Base-by-base conservation (phyloP, 345 rosid species). In the Carallia pectinifolia region DNA sequence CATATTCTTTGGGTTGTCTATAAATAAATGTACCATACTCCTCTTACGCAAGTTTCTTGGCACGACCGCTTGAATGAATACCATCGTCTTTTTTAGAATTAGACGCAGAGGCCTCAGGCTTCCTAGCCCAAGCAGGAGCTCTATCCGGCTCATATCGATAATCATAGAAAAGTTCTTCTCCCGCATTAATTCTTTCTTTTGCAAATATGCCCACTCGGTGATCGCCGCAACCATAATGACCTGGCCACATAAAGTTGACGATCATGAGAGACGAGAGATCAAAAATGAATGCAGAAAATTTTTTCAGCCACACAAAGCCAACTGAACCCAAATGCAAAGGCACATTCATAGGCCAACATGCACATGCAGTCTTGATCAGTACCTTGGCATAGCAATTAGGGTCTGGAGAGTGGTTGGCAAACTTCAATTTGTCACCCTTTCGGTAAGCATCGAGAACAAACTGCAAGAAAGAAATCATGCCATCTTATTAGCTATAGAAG, bases 341-440 rank as follows among this genome's bases (percentile, higher is more conserved):
- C 13, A 27, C 1, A 52, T 8, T 3, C 61, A 50, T 61, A 5
- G 31, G 10, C 30, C 7, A 9, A 29, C 5, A 50, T 13, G 39
- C 9, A 18, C 10, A 33, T 23, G 4, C 40, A 1, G 33, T 8
- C 30, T 36, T 10, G 37, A 30, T n/a, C 6, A 10, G 18, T 85
- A 96, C 99, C 96, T 96, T 96, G 15, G 97, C 98, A 66, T 92
- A 96, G 82, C 99, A 92, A 69, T 96, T 96, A 52, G 99, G 99
- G 64, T 90, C 97, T 0, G 99, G 99, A 34, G 98, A 86, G 74
- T 96, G 99, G 80, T 96, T 92, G 53, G 99, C 98, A 50, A 92
- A 96, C 82, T 92, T 96, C 78, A 92, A 77, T 69, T 96, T 96
- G 85, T 96, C 98, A 48, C 99, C 99, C 78, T 96, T 96, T 48